phyloP scores from a whole-genome alignment of 1,139 yeast species.

The Hanseniaspora gamundiae region DNA sequence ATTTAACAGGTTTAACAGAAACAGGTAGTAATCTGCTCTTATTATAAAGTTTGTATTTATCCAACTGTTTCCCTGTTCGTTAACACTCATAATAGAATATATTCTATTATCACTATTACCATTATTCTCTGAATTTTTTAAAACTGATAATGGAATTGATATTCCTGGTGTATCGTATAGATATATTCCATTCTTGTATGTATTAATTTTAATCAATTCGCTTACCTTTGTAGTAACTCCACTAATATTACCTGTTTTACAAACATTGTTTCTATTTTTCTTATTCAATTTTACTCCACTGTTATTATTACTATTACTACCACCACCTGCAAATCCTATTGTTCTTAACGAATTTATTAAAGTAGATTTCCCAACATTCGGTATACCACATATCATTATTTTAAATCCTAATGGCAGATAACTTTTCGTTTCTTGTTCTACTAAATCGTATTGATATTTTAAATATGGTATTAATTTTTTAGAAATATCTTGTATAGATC shows the following conservation, averaged over 20 bases:
- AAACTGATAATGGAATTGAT: constrained; percentile 40
- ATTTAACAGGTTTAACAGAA: background rate
- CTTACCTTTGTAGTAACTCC: constrained; percentile 82
- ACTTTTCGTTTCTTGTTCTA: constrained; percentile 32
- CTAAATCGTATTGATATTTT: constrained; percentile 30
- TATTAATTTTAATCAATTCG: constrained; percentile 54
- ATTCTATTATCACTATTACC: constrained; percentile 12
- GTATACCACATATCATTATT: constrained; percentile 81
- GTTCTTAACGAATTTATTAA: constrained; percentile 63
- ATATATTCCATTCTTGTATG: constrained; percentile 49
- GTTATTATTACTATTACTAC: constrained; percentile 23
- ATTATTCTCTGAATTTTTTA: background rate
- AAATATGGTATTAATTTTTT: constrained; percentile 38
- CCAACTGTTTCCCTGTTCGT: background rate
- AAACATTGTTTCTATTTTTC: constrained; percentile 51
- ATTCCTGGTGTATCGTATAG: constrained; percentile 92
- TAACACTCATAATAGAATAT: constrained; percentile 40
- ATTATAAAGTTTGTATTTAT: background rate
- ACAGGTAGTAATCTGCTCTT: background rate
- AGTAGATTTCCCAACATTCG: constrained; percentile 96
- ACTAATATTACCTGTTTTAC: constrained; percentile 76
- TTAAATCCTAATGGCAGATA: constrained; percentile 75
- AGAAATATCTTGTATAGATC: constrained; percentile 38
- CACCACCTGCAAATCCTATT: constrained; percentile 31
- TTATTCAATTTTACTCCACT: constrained; percentile 7